Evolutionary conservation across 2,329 filamentous ascomycete genomes (phyloP), one percentile per base, ranked within the genome.

Genomic region (Trichoderma simmonsii): DNA sequence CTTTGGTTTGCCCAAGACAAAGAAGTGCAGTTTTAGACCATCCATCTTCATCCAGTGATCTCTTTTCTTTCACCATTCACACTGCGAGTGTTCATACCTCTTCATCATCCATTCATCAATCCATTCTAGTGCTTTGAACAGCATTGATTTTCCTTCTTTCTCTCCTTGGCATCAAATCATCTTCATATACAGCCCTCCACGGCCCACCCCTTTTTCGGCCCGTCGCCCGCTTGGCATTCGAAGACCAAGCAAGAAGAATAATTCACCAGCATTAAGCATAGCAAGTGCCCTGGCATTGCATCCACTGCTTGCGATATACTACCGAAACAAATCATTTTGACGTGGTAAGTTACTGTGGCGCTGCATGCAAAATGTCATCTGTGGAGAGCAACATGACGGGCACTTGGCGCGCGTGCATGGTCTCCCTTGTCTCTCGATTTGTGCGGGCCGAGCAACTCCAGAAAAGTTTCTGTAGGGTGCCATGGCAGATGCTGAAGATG

Each of bases 271-370:
- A 60, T 71, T 28, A 18, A 39, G 61, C 30, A 32, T 63, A 15
- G 59, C 59, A 64, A 64, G 59, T 70, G 60, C 68, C 43, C 43
- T 30, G 65, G 30, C 65, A 34, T 28, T 36, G n/a, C 28, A n/a
- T 21, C 56, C 24, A 11, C 28, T 48, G 32, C 66, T 48, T 12
- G 32, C 65, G 15, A 43, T 26, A 68, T 39, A 43, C 54, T 30
- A 43, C 34, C 21, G 56, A 26, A 60, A 48, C 11, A 21, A 26
- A 60, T 26, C 39, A 39, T 66, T 64, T 61, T 71, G 70, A 63
- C 63, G 30, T 54, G 74, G 74, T 74, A 72, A 73, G 71, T 75
- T 59, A 73, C 48, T 74, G 64, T 69, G 56, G 70, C 68, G 43
- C 68, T 72, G 66, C 60, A 56, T n/a, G 63, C 51, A 56, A 60